A percentile compares a stretch with the other conserved stretches of the same genome.
These are phyloP conservation scores for Phytophthora sp. DNA, from an alignment of 352 stramenopile species.

Conservation along the genomic window DNA sequence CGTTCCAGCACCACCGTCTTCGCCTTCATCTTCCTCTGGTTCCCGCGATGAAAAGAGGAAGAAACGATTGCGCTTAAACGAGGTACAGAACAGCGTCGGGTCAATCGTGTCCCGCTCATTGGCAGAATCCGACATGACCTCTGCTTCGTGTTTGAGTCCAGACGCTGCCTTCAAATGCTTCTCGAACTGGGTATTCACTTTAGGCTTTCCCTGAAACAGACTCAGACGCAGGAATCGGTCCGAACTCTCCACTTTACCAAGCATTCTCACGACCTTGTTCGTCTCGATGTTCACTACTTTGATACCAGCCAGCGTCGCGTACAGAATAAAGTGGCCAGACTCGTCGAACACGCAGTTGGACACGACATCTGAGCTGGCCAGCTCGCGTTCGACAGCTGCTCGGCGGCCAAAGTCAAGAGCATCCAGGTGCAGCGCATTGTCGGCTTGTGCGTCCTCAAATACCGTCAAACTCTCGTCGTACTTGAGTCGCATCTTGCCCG, in stretches of 20 bases:
- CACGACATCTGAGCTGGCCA: constrained; percentile 51
- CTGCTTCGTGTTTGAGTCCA: constrained; percentile 53
- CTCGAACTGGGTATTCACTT: constrained; percentile 97
- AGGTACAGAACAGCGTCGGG: constrained; percentile 88
- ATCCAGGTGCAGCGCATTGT: constrained; percentile 81
- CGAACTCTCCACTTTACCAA: constrained; percentile 96
- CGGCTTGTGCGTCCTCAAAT: constrained; percentile 88
- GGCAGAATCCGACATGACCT: constrained; percentile 67
- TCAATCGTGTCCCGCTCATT: constrained; percentile 60
- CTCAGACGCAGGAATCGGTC: constrained; percentile 94
- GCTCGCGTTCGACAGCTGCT: constrained; percentile 84
- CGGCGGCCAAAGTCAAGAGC: constrained; percentile 89
- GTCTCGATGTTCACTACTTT: constrained; percentile 97
- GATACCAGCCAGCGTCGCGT: constrained; percentile 95
- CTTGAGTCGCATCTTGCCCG: constrained; percentile 88
- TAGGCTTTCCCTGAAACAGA: constrained; percentile 95
- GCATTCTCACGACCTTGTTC: constrained; percentile 91
- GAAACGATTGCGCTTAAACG: constrained; percentile 94
- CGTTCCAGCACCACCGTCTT: constrained; percentile 45
- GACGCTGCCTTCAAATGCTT: constrained; percentile 65
- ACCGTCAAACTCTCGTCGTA: constrained; percentile 90
- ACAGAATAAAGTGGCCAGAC: constrained; percentile 95
- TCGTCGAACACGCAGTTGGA: constrained; percentile 96
- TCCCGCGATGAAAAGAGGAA: constrained; percentile 97
- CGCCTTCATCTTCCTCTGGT: constrained; percentile 82